Conservation (phyloP, 2,329 filamentous ascomycete genomes). For the Verticillium nonalfalfae region DNA sequence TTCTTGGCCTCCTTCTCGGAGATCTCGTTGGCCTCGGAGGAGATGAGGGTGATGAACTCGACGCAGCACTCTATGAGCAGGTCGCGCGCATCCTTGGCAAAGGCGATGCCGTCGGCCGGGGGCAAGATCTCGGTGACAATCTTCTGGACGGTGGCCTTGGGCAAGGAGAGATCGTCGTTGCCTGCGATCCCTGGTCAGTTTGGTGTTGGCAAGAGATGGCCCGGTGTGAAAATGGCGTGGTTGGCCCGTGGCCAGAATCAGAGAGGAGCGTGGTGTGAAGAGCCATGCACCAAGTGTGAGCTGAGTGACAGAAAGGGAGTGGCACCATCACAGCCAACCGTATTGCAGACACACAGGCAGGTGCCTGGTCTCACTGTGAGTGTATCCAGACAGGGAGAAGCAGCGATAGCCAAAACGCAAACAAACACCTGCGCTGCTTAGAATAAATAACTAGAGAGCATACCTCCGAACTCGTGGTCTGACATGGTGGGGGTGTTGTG, state of each 20-base stretch:
- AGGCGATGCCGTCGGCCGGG: constrained; percentile 67
- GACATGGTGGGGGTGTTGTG: constrained; percentile 41
- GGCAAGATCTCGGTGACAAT: constrained; percentile 94
- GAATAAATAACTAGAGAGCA: constrained; percentile 18
- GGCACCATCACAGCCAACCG: background rate
- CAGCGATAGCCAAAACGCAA: background rate
- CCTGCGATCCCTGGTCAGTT: constrained; percentile 26
- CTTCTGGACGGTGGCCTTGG: constrained; percentile 66
- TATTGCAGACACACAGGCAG: background rate
- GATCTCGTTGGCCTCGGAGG: constrained; percentile 98
- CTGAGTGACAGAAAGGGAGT: background rate
- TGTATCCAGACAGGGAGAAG: background rate
- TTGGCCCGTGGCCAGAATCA: too few species aligned
- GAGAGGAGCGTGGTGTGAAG: background rate
- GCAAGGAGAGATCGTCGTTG: constrained; percentile 58
- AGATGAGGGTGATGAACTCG: constrained; percentile 97
- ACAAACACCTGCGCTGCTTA: background rate
- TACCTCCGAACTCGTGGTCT: constrained; percentile 60
- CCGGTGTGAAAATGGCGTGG: background rate
- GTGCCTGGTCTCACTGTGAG: background rate
- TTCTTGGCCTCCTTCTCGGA: constrained; percentile 99
- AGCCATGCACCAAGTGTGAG: background rate
- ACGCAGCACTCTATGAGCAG: constrained; percentile 97
- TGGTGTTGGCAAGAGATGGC: background rate
- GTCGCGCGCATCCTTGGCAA: constrained; percentile 92